phyloP scores from a whole-genome alignment of 345 rosid genomes.

The Eutrema yunnanense region DNA sequence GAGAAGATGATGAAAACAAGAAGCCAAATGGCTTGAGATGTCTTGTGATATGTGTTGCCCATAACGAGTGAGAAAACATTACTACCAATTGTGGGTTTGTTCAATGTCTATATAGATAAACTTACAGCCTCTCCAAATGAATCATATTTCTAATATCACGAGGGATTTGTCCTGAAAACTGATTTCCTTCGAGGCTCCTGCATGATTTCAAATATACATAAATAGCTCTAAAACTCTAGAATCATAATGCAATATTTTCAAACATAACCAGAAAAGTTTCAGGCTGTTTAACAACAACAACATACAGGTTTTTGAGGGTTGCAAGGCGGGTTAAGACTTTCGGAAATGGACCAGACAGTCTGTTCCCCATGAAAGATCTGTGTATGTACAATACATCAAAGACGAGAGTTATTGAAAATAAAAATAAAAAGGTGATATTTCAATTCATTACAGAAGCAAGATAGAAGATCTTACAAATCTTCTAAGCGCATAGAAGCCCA shows the following conservation, averaged over 20 bases:
- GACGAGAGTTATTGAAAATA: background rate
- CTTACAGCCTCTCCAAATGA: conserved; percentile 64
- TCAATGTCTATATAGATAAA: background rate
- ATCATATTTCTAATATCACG: conserved; percentile 54
- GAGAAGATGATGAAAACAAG: no score
- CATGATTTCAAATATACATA: background rate
- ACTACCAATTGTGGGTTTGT: background rate
- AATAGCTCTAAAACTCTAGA: background rate
- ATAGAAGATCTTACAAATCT: conserved; percentile 41
- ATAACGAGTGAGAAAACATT: background rate
- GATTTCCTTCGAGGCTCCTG: conserved; percentile 88
- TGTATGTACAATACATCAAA: conserved; percentile 1
- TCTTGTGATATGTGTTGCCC: background rate
- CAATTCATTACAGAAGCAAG: background rate
- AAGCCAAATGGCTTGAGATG: conserved; percentile 1
- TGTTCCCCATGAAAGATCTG: conserved; percentile 88
- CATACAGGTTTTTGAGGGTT: conserved; percentile 69
- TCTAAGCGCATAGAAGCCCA: conserved; percentile 70
- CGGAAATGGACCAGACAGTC: conserved; percentile 79
- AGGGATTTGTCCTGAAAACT: conserved; percentile 65
- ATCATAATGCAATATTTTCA: background rate
- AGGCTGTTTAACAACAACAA: background rate
- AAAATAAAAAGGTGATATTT: background rate
- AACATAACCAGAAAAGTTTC: background rate
- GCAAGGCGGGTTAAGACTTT: conserved; percentile 56